Evolutionary conservation across 2,329 filamentous ascomycete genomes (phyloP), one percentile per base, ranked within the genome.

Genomic region (Phyllosticta citriasiana): DNA sequence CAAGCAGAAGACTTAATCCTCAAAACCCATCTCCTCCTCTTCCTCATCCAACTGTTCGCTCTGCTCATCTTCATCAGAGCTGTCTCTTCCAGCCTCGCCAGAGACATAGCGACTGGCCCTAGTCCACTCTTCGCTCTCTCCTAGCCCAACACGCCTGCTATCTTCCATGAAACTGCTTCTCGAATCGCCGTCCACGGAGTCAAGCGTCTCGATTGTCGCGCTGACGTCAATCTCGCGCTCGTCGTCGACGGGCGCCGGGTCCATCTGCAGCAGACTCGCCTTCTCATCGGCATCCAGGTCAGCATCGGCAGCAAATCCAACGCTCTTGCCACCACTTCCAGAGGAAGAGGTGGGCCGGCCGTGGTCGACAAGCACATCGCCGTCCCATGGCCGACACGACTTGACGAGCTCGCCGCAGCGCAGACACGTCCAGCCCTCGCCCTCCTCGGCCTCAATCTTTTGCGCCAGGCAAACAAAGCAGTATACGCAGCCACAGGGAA

Each of bases 391-490:
- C 71, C 85, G 87, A 74, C 93, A 97, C 71, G 92, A 86, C 70
- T 88, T 91, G 56, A 96, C 85, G 22, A 88, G 72, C 69, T 90
- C 88, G 19, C 92, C 92, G 70, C 94, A 99, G 22, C 94, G 83
- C 55, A 99, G 77, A 75, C 94, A 99, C 10, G 85, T 83, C 91
- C 92, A 97, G 2, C 93, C 93, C 70, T 97, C 91, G 33, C 93
- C 94, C 72, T 97, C 93, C 74, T 97, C 93, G 4, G 87, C 85
- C 74, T 97, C 93, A 53, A 99, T 81, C 63, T 89, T 85, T 62
- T 91, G 90, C 2, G 92, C 91, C n/a, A 97, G 76, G 70, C 94
- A 99, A 19, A 96, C 90, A 71, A 95, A 99, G 75, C 94, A 99
- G 76, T 97, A 99, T 63, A 97, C 81, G 73, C 92, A 96, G 0